phyloP scores from a whole-genome alignment of 257 asterid species.

The Rehmannia glutinosa region DNA sequence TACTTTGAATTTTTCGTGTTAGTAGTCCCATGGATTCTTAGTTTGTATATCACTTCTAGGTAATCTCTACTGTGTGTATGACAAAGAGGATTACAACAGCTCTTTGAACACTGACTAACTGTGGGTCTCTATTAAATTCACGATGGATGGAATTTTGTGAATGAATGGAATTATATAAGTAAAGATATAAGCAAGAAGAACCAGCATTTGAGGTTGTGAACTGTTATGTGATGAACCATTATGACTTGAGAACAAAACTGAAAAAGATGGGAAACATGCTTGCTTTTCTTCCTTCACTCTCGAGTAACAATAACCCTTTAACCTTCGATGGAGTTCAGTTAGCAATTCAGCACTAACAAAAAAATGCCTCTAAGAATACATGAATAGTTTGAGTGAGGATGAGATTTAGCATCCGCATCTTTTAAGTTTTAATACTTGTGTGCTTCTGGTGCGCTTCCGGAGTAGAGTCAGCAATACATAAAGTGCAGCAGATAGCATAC shows the following conservation, averaged over 20 bases:
- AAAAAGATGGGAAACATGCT: neutral
- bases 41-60: neutral
- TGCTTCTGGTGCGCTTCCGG: neutral
- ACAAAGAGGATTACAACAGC: no score
- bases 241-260: neutral
- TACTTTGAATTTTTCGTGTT: no score
- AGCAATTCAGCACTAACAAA: neutral
- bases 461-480: neutral
- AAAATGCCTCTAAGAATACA: neutral
- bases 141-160: neutral
- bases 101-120: neutral
- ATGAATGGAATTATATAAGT: neutral
- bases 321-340: neutral
- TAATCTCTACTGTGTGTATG: neutral
- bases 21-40: slow-evolving; percentile 2
- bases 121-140: neutral
- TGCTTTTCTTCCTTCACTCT: neutral
- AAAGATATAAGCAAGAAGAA: neutral
- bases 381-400: no score
- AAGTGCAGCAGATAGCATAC: neutral
- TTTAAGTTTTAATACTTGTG: neutral
- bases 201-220: slow-evolving; percentile 4
- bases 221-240: neutral
- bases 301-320: neutral
- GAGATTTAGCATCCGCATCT: neutral